Evolutionary conservation across 2,329 filamentous ascomycete species (phyloP).

Genomic region (Arthrinium puccinioides): DNA sequence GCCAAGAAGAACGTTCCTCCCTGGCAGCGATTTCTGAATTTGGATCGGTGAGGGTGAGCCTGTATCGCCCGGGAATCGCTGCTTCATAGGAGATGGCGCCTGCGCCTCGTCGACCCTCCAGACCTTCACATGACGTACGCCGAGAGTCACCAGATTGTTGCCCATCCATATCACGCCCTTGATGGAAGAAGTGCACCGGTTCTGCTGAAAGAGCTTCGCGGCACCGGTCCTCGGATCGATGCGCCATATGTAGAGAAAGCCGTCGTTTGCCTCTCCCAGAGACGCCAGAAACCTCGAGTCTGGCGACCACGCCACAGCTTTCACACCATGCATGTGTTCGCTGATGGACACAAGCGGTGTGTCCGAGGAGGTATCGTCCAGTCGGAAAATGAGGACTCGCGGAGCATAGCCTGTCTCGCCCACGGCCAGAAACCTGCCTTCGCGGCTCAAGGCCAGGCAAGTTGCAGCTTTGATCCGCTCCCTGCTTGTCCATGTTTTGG

Average conservation of each 20-base stretch:
- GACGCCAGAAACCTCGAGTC: conserved; percentile 84
- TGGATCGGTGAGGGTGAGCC: conserved; percentile 28
- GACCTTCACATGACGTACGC: conserved; percentile 85
- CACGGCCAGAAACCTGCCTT: conserved; percentile 81
- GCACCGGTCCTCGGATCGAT: conserved; percentile 77
- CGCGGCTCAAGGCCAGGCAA: conserved; percentile 79
- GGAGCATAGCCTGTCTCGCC: conserved; percentile 95
- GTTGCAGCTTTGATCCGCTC: conserved; percentile 94
- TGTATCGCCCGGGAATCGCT: conserved; percentile 43
- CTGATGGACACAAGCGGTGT: conserved; percentile 75
- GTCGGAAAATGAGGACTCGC: conserved; percentile 81
- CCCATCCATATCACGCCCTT: conserved; percentile 89
- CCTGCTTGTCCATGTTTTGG: conserved; percentile 77
- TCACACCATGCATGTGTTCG: conserved; percentile 87
- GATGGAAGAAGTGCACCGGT: conserved; percentile 85
- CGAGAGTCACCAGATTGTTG: conserved; percentile 73
- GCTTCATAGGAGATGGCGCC: conserved; percentile 55
- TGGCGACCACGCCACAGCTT: conserved; percentile 80
- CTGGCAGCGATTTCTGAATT: conserved; percentile 64
- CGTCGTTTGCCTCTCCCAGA: conserved; percentile 82
- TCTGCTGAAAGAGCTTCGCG: conserved; percentile 72
- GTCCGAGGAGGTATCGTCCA: conserved; percentile 73
- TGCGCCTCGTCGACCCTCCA: conserved; percentile 74
- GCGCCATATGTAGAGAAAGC: conserved; percentile 86
- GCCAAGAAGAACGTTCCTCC: conserved; percentile 82